Percentiles rank a stretch among this genome's conserved stretches.
These are phyloP conservation scores for Suillus alpinus DNA, from an alignment of 768 basidiomycete species.

Conservation along the genomic window DNA sequence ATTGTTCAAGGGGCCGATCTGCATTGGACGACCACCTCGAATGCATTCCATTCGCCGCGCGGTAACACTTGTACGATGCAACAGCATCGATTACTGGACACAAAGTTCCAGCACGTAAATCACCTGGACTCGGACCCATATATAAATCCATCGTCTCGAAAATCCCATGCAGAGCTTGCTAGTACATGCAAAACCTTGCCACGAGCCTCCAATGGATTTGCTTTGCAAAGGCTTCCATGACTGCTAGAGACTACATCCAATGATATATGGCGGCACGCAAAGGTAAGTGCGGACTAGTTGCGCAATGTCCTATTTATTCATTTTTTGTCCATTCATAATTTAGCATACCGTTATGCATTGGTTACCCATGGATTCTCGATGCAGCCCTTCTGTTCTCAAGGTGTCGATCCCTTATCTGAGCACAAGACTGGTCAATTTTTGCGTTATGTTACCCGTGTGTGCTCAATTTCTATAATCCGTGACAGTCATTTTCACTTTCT, in stretches of 20 bases:
- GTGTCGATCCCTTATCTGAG: neutral
- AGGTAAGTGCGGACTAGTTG: neutral
- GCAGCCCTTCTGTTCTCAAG: neutral
- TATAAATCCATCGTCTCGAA: neutral
- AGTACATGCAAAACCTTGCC: neutral
- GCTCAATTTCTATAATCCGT: neutral
- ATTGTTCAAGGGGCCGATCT: no score
- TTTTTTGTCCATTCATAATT: neutral
- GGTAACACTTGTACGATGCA: neutral
- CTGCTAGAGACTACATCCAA: neutral
- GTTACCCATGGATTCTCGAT: neutral
- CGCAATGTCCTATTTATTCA: neutral
- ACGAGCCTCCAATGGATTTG: neutral
- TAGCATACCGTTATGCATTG: neutral
- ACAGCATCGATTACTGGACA: neutral
- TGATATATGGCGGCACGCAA: neutral
- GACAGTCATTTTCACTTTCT: neutral
- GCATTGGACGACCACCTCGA: neutral
- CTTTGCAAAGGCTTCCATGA: neutral
- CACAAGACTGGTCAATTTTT: neutral
- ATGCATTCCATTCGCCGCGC: neutral
- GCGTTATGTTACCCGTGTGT: neutral
- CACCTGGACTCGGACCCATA: neutral
- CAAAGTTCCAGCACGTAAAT: neutral
- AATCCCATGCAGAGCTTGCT: neutral